Evolutionary conservation across 2,329 filamentous ascomycete genomes (phyloP), one percentile per base, ranked within the genome.

Genomic region (Daldinia eschscholtzii): DNA sequence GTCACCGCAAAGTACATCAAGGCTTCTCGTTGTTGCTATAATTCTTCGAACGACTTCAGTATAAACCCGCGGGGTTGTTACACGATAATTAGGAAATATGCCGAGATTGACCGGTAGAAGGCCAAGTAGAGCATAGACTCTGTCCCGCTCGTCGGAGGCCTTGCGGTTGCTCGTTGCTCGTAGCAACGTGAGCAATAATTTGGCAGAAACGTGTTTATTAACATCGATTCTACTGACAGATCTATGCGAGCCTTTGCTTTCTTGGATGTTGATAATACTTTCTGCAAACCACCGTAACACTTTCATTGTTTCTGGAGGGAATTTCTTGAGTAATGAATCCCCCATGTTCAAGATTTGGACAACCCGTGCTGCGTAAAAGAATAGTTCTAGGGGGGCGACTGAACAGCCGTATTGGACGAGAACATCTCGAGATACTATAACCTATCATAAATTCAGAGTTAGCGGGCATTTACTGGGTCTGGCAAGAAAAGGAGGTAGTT

Each of bases 1-100:
- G 46, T 50, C 46, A n/a, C 46, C 46, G 26, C 23, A n/a, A 30
- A 50, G 46, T n/a, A 50, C 46, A 13, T 50, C 13, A n/a, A 50
- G 46, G 13, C 15, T 50, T 30, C 26, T 4, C n/a, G 46, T 30
- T 30, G 46, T 6, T 50, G 46, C 26, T 50, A 50, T 50, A 2
- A 50, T 50, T 4, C 10, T 50, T 30, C 26, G 26, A 18, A 30
- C 26, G 6, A 50, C 13, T 13, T 10, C 4, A 1, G 23, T 50
- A 30, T 50, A 50, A 9, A 50, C 20, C 4, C 10, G 6, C 26
- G 42, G 42, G 10, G 42, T 46, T 26, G 10, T 3, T 4, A 26
- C 10, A 26, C 20, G 42, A 15, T 26, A 46, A 26, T 46, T 26
- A 3, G 42, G 42, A 9, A 5, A 46, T 12, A 46, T 46, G 1